Percentiles rank a stretch among this genome's conserved stretches.
These are phyloP conservation scores for Ganoderma resinaceum DNA, from an alignment of 1,284 basidiomycete species.

Conservation along the genomic window DNA sequence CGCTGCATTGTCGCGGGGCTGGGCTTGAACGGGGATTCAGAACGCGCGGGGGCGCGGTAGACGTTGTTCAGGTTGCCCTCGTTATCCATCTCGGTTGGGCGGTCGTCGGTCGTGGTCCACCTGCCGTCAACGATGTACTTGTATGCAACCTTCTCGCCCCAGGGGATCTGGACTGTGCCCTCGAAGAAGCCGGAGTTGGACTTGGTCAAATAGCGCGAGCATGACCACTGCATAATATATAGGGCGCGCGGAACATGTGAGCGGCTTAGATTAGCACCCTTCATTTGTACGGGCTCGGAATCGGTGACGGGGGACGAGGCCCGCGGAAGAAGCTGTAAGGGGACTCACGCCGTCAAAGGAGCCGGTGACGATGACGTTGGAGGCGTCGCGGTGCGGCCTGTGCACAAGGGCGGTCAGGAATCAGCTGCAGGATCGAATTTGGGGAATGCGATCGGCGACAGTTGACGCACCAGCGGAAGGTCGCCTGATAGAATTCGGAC, in stretches of 20 bases:
- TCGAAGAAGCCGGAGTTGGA: constrained; percentile 59
- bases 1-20: constrained; percentile 18
- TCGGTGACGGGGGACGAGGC: background rate
- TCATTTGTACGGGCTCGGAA: background rate
- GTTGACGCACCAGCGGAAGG: constrained; percentile 31
- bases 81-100: constrained; percentile 67
- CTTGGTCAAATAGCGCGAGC: constrained; percentile 61
- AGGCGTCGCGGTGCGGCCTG: constrained; percentile 64
- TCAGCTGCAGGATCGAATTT: background rate
- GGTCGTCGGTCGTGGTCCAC: constrained; percentile 64
- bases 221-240: constrained; percentile 62
- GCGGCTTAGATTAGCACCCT: constrained; percentile 1
- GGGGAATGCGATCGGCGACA: constrained; percentile 1
- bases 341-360: constrained; percentile 76
- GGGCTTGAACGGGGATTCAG: constrained; percentile 19
- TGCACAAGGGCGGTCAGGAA: background rate
- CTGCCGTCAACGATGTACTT: constrained; percentile 82
- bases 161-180: constrained; percentile 63
- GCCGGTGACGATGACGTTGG: constrained; percentile 73
- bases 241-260: constrained; percentile 15
- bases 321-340: background rate
- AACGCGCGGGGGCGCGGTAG: constrained; percentile 63
- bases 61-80: constrained; percentile 79
- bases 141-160: constrained; percentile 69
- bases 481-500: constrained; percentile 33